Percentiles rank a stretch among this genome's conserved stretches.
These are phyloP conservation scores for Colletotrichum sp. DNA, from an alignment of 2,329 filamentous ascomycete species.

Conservation along the genomic window DNA sequence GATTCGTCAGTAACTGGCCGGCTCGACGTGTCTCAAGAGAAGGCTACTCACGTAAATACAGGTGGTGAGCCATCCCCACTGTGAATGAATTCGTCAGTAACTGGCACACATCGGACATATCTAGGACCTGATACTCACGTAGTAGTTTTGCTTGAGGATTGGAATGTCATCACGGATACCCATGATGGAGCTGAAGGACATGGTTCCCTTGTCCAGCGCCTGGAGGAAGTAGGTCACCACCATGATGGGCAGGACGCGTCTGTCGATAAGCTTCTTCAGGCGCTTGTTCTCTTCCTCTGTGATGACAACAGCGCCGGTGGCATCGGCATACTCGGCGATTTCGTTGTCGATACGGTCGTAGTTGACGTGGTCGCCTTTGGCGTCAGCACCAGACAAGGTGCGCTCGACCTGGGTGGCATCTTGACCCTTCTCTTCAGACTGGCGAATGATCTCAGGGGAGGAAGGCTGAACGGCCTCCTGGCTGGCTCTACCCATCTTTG, in stretches of 20 bases:
- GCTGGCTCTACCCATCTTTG: constrained; percentile 2
- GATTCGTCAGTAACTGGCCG: not conserved
- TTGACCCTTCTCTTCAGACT: not conserved
- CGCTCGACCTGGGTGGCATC: constrained; percentile 29
- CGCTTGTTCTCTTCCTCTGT: constrained; percentile 55
- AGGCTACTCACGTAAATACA: constrained; percentile 38
- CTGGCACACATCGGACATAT: constrained; percentile 5
- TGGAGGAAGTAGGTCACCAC: constrained; percentile 52
- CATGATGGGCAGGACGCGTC: constrained; percentile 55
- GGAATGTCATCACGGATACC: constrained; percentile 23
- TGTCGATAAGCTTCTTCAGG: constrained; percentile 53
- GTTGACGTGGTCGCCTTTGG: constrained; percentile 12
- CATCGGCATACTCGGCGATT: constrained; percentile 70
- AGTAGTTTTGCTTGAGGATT: not conserved
- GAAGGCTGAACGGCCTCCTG: not conserved
- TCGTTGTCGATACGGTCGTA: constrained; percentile 63
- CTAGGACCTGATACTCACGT: constrained; percentile 10
- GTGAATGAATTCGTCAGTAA: constrained; percentile 34
- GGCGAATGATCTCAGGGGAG: not conserved
- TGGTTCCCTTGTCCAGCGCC: constrained; percentile 36
- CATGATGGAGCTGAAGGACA: constrained; percentile 30
- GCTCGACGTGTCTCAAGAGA: not conserved
- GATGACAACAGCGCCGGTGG: constrained; percentile 40
- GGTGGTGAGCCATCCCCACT: constrained; percentile 40
- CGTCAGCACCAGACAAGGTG: not conserved